phyloP scores from a whole-genome alignment of 2,329 filamentous ascomycete species.

The Botryotinia convoluta region DNA sequence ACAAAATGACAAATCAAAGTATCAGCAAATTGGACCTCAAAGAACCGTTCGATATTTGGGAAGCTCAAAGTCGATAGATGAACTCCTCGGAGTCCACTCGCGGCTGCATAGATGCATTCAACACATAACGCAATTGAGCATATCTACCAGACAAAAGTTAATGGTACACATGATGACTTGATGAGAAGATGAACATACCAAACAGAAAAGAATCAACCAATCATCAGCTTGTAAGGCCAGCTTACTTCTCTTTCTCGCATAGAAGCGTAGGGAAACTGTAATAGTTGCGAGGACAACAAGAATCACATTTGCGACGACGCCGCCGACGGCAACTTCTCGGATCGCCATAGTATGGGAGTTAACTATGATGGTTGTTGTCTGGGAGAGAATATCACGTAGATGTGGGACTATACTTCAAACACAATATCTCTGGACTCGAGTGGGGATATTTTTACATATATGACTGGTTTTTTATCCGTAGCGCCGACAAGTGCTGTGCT shows the following conservation, averaged over 20 bases:
- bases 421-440: background rate
- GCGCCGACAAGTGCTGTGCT: background rate
- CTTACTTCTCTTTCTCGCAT: slow-evolving; percentile 12
- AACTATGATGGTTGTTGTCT: background rate
- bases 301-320: slow-evolving; percentile 14
- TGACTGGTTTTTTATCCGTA: background rate
- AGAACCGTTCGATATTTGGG: slow-evolving; percentile 6
- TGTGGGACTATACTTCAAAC: background rate
- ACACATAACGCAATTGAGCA: slow-evolving; percentile 1
- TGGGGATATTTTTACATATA: slow-evolving; percentile 15
- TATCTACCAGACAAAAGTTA: background rate
- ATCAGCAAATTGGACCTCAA: slow-evolving; percentile 7
- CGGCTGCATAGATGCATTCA: slow-evolving; percentile 7
- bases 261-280: slow-evolving; percentile 2
- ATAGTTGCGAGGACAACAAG: background rate
- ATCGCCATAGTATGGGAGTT: background rate
- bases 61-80: slow-evolving; percentile 1
- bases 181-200: background rate
- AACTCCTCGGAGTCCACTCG: slow-evolving; percentile 10
- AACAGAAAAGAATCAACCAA: slow-evolving; percentile 10
- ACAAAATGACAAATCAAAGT: slow-evolving; percentile 16
- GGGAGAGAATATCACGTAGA: background rate
- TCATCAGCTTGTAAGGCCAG: slow-evolving; percentile 10
- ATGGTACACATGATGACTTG: background rate
- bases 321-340: background rate